These are phyloP conservation scores for Amanita molliuscula DNA, from an alignment of 768 basidiomycete species.

Conservation along the genomic window DNA sequence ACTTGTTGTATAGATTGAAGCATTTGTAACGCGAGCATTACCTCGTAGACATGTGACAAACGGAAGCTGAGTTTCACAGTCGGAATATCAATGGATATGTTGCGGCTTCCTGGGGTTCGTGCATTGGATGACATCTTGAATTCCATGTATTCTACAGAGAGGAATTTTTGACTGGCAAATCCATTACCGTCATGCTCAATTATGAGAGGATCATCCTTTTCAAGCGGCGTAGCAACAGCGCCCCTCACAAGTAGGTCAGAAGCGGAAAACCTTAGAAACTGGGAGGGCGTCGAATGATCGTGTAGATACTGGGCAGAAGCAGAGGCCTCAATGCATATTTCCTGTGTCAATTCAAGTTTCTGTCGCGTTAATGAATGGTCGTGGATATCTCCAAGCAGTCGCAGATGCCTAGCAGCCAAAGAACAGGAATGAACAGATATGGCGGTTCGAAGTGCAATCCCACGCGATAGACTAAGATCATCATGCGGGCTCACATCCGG, in stretches of 20 bases:
- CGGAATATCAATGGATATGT: conserved; percentile 38
- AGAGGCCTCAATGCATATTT: conserved; percentile 35
- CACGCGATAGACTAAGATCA: conserved; percentile 54
- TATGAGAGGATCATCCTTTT: conserved; percentile 55
- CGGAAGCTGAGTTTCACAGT: conserved; percentile 42
- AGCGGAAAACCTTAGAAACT: conserved; percentile 30
- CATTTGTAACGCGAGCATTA: conserved; percentile 38
- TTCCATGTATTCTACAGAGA: conserved; percentile 24
- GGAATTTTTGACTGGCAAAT: conserved; percentile 31
- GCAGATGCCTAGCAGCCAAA: conserved; percentile 27
- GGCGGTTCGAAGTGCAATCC: conserved; percentile 49
- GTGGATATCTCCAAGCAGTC: conserved; percentile 23
- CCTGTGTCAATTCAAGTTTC: conserved; percentile 44
- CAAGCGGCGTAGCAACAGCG: conserved; percentile 56
- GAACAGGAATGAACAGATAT: conserved; percentile 47
- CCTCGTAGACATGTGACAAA: conserved; percentile 60
- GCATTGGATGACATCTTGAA: conserved; percentile 8
- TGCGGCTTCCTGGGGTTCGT: conserved; percentile 25
- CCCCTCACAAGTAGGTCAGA: conserved; percentile 45
- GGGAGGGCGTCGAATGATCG: conserved; percentile 22
- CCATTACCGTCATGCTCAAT: conserved; percentile 40
- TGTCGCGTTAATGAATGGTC: conserved; percentile 34
- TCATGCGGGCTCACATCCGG: conserved; percentile 73
- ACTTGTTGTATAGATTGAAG: conserved; percentile 3
- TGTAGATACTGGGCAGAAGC: conserved; percentile 26